Evolutionary conservation across 805 yeast species (phyloP).

Genomic region (Blastobotrys robertii): DNA sequence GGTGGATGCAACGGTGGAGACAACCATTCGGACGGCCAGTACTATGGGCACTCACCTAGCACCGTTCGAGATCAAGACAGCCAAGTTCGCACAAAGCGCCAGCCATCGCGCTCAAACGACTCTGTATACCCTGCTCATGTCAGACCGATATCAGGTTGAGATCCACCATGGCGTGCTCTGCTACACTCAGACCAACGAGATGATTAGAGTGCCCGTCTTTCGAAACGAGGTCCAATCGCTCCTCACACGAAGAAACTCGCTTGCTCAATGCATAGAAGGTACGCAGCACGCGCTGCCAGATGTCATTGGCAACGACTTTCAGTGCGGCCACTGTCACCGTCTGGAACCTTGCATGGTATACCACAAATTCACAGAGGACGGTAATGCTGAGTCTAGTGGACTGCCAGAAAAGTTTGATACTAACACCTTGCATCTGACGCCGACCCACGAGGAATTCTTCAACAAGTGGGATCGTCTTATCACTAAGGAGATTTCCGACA

Average conservation of each 20-base stretch:
- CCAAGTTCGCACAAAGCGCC: constrained; percentile 42
- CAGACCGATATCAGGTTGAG: constrained; percentile 69
- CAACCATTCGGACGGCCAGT: constrained; percentile 31
- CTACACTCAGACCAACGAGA: constrained; percentile 55
- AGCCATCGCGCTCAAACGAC: constrained; percentile 82
- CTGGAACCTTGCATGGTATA: constrained; percentile 54
- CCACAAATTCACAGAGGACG: constrained; percentile 45
- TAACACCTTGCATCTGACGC: constrained; percentile 42
- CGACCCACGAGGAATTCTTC: constrained; percentile 45
- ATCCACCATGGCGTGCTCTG: constrained; percentile 57
- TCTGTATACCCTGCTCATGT: constrained; percentile 65
- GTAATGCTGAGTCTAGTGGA: constrained; percentile 46
- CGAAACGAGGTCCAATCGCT: constrained; percentile 54
- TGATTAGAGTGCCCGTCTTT: constrained; percentile 44
- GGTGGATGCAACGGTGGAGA: constrained; percentile 78
- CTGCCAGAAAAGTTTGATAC: constrained; percentile 40
- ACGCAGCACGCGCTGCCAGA: constrained; percentile 23
- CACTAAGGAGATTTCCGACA: constrained; percentile 60
- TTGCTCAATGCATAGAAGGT: constrained; percentile 46
- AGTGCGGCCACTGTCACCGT: constrained; percentile 45
- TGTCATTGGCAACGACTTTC: constrained; percentile 9
- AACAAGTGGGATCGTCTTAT: constrained; percentile 65
- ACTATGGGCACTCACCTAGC: constrained; percentile 37
- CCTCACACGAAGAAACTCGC: constrained; percentile 59
- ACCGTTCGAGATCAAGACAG: constrained; percentile 90